A percentile compares a stretch with the other conserved stretches of the same genome.
These are phyloP conservation scores for Neonectria hederae DNA, from an alignment of 2,329 filamentous ascomycete genomes.

Conservation along the genomic window DNA sequence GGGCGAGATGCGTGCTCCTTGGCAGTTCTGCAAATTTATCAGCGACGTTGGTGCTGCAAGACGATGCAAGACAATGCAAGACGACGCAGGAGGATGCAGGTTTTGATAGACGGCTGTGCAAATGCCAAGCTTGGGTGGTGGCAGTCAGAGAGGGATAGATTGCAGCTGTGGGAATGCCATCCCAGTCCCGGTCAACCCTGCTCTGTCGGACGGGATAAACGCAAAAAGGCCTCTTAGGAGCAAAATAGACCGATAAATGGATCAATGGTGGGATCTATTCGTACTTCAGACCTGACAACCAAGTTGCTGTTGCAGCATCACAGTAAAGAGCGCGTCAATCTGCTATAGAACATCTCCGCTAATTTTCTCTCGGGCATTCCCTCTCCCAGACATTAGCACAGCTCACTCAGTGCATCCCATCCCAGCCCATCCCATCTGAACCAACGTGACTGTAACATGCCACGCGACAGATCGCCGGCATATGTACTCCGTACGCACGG, in stretches of 20 bases:
- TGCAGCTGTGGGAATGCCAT: constrained; percentile 17
- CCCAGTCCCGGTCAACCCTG: constrained; percentile 3
- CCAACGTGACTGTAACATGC: not conserved
- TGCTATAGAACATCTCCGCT: too few species aligned
- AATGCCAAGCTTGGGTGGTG: constrained; percentile 2
- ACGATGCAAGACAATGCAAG: not conserved
- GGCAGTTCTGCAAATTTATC: constrained; percentile 1
- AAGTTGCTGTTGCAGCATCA: too few species aligned
- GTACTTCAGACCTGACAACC: not conserved
- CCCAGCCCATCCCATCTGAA: not conserved
- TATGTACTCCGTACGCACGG: not conserved
- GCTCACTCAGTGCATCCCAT: not conserved
- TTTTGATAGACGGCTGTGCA: constrained; percentile 13
- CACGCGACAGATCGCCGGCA: not conserved
- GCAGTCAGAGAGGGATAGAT: not conserved
- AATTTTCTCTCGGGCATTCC: not conserved
- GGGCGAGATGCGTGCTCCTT: constrained; percentile 8
- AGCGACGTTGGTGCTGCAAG: not conserved
- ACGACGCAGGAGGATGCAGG: constrained; percentile 6
- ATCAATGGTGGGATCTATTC: not conserved
- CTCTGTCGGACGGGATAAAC: not conserved
- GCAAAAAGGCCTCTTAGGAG: not conserved
- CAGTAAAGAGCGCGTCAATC: too few species aligned
- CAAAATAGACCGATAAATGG: constrained; percentile 12
- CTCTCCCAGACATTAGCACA: not conserved